These are phyloP conservation scores for Oryza meyeriana DNA, from an alignment of 176 grass and related monocot species.

Conservation along the genomic window DNA sequence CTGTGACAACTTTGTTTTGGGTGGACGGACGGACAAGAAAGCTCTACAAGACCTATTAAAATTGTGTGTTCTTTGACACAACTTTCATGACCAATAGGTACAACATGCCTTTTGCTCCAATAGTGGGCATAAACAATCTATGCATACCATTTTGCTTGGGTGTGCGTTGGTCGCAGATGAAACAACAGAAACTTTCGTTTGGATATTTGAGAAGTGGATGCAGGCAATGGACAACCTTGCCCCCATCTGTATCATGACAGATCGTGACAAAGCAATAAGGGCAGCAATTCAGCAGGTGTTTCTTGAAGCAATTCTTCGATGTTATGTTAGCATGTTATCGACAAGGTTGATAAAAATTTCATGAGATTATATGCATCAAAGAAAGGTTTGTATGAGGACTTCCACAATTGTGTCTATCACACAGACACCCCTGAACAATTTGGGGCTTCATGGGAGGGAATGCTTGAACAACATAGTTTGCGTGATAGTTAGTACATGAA, in stretches of 20 bases:
- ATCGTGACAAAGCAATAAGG: not conserved
- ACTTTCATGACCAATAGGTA: not conserved
- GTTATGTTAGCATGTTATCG: not conserved
- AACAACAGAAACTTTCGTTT: not conserved
- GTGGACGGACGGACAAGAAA: no score
- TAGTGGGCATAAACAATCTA: slow-evolving; percentile 11
- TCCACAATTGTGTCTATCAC: not conserved
- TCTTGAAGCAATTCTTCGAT: not conserved
- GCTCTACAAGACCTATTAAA: no score
- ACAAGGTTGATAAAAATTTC: not conserved
- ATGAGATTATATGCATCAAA: not conserved
- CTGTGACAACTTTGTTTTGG: no score
- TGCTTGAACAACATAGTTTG: not conserved
- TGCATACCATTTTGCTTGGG: not conserved
- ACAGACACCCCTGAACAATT: not conserved
- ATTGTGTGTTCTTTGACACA: no score
- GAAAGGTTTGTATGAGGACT: not conserved
- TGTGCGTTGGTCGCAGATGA: no score
- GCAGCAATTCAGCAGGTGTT: not conserved
- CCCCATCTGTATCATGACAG: not conserved
- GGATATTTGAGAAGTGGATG: not conserved
- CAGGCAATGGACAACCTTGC: not conserved
- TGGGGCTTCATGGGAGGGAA: not conserved
- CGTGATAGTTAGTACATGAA: not conserved
- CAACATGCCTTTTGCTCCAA: not conserved